Evolutionary conservation across 106 monocot genomes (phyloP), one percentile per base, ranked within the genome.

Genomic region (Ottelia alismoides): DNA sequence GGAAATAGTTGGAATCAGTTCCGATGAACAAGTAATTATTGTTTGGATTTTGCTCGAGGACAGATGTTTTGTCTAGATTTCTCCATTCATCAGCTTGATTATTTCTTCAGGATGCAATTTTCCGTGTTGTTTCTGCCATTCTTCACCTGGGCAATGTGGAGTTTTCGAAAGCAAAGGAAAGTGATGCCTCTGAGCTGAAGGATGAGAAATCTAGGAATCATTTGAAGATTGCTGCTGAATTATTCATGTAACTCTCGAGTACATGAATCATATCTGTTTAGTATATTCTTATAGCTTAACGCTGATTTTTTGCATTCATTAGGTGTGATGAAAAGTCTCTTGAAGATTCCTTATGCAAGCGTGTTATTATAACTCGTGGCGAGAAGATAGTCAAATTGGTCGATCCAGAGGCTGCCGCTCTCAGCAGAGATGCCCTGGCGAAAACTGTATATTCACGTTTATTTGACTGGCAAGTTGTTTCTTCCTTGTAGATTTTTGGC

Each of bases 1-100:
- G 90, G 78, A 91, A 62, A 78, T 91, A 67, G 78, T 91, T 70
- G 90, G 90, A 25, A 85, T 91, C 46, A 78, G 75, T 74, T 23
- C 65, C 58, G 47, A 47, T 30, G 78, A 91, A 56, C 84, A 91
- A 75, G 90, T 85, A 46, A 30, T 24, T 22, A 17, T 20, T 31
- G n/a, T n/a, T n/a, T n/a, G n/a, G n/a, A n/a, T n/a, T n/a, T n/a
- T n/a, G n/a, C n/a, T n/a, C n/a, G n/a, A n/a, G n/a, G n/a, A n/a
- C n/a, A n/a, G n/a, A n/a, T n/a, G n/a, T n/a, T n/a, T n/a, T n/a
- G n/a, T n/a, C n/a, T n/a, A n/a, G n/a, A n/a, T n/a, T n/a, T n/a
- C n/a, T n/a, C n/a, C n/a, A n/a, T n/a, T n/a, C n/a, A n/a, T n/a
- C n/a, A n/a, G n/a, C n/a, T n/a, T n/a, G n/a, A n/a, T n/a, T n/a